phyloP scores from a whole-genome alignment of 805 yeast species.

The Yarrowia bubula region DNA sequence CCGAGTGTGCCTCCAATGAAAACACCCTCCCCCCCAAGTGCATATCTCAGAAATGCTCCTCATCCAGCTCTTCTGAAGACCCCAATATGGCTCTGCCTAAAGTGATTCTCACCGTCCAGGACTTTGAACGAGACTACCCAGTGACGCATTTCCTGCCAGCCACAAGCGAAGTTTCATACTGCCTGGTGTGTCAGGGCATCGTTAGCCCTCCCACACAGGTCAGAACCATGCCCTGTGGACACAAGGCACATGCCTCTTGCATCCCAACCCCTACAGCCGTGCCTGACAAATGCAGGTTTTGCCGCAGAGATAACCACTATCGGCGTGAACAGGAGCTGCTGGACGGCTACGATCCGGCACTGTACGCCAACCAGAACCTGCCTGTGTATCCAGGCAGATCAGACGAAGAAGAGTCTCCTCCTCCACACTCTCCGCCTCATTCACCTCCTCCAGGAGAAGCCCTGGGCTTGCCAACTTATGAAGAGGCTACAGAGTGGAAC shows the following conservation, averaged over 20 bases:
- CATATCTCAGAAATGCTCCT: not conserved
- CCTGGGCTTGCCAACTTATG: slow-evolving; percentile 11
- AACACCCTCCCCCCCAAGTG: not conserved
- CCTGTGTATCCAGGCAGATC: slow-evolving; percentile 16
- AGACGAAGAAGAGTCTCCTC: slow-evolving; percentile 1
- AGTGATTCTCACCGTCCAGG: slow-evolving; percentile 17
- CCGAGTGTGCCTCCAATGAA: not conserved
- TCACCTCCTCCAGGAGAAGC: not conserved
- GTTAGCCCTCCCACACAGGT: not conserved
- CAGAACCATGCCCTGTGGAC: slow-evolving; percentile 22
- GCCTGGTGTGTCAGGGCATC: slow-evolving; percentile 15
- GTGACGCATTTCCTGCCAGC: slow-evolving; percentile 1
- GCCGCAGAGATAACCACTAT: slow-evolving; percentile 13
- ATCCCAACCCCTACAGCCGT: not conserved
- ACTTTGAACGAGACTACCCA: slow-evolving; percentile 12
- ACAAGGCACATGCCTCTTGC: slow-evolving; percentile 2
- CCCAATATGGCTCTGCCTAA: not conserved
- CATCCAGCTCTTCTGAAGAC: not conserved
- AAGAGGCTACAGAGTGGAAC: slow-evolving; percentile 22
- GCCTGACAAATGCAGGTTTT: slow-evolving; percentile 17
- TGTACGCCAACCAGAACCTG: slow-evolving; percentile 11
- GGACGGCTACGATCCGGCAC: slow-evolving; percentile 19
- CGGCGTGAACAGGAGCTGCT: slow-evolving; percentile 17
- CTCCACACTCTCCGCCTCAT: not conserved
- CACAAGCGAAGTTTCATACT: not conserved